Base-by-base conservation (phyloP, 2,329 filamentous ascomycete genomes). In the Podosphaera xanthii region DNA sequence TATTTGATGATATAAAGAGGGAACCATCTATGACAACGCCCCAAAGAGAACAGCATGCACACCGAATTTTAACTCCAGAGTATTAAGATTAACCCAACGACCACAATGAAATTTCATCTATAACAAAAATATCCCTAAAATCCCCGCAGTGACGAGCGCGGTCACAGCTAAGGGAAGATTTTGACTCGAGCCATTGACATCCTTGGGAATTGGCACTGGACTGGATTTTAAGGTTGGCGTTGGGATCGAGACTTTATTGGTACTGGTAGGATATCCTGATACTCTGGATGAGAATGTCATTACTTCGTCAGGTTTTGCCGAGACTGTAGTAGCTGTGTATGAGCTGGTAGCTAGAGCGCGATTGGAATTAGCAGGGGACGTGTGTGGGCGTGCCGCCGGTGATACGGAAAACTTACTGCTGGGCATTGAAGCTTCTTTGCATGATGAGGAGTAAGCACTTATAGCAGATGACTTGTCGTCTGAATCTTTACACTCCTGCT, bases 401-500 rank as follows among this genome's bases (percentile, higher is more conserved):
- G 5, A 12, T 8, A 52, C 33, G 33, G 40, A 31, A 5, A 12
- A 52, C 62, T 38, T 63, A 65, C 63, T 58, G 59, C 65, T 64
- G 50, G 60, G 60, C 12, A 61, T 57, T 49, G 60, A 61, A 38
- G 49, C 56, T 10, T 59, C 60, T 14, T 60, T 59, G 56, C 63
- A 64, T 40, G 61, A 62, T n/a, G 61, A 57, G 53, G 62, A 59
- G 58, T 62, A 64, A 36, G 61, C 59, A 42, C 59, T 62, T 6
- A 63, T 60, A 46, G 62, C 62, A 52, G 61, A 33, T 14, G 63
- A 54, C 36, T 62, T 58, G 44, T 60, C 59, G 44, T 48, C 53
- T 12, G 40, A 44, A 38, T 61, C 60, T 44, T 60, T 59, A 58
- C 62, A 63, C 33, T 60, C 58, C 9, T 61, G 55, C 1, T 61